Conservation (phyloP, 2,329 filamentous ascomycete genomes). For the Talaromyces sp. region DNA sequence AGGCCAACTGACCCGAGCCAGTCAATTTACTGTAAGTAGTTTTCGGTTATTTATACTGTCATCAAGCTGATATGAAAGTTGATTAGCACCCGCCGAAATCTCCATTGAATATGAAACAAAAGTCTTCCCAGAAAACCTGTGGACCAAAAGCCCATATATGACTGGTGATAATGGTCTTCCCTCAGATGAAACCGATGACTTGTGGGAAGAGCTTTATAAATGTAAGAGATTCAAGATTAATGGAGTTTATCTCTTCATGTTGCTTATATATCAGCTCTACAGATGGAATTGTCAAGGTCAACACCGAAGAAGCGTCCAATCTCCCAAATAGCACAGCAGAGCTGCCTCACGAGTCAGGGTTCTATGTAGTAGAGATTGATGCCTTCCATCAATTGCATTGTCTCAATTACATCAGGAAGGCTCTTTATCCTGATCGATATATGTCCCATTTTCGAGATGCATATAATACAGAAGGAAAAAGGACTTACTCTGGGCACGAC, state of each 20-base stretch:
- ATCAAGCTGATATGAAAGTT: background rate
- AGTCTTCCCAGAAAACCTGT: background rate
- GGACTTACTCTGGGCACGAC: background rate
- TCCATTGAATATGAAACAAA: background rate
- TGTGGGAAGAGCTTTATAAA: conserved; percentile 2
- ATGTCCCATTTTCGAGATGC: background rate
- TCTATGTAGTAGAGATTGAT: background rate
- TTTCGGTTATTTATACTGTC: background rate
- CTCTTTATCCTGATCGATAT: conserved; percentile 1
- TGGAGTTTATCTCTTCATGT: background rate
- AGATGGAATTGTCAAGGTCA: conserved; percentile 1
- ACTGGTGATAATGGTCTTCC: background rate
- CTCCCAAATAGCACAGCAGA: conserved; percentile 5
- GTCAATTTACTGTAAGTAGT: background rate
- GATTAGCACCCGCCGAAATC: background rate
- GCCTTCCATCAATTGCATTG: background rate
- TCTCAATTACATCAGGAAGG: conserved; percentile 4
- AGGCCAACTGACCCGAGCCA: background rate
- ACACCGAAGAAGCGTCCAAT: background rate
- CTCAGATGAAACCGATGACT: background rate
- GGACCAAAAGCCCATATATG: conserved; percentile 5
- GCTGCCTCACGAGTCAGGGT: background rate
- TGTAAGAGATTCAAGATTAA: background rate
- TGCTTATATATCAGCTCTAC: background rate
- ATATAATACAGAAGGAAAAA: background rate